phyloP scores from a whole-genome alignment of 1,284 basidiomycete species.

The Cystobasidium slooffiae region DNA sequence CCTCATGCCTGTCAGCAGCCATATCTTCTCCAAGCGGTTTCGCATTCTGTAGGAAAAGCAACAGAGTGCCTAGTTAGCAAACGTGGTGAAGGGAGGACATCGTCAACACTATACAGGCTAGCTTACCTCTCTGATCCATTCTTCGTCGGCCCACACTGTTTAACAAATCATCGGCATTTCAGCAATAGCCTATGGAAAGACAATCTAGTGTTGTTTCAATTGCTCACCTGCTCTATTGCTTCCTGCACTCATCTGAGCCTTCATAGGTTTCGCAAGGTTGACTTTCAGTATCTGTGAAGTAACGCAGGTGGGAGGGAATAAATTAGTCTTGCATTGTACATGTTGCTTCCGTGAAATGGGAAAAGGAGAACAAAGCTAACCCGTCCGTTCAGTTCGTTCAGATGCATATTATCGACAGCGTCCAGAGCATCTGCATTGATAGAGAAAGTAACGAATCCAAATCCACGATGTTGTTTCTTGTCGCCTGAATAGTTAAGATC shows the following conservation, averaged over 20 bases:
- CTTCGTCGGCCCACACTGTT: constrained; percentile 52
- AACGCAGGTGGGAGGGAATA: neutral
- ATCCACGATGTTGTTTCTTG: constrained; percentile 50
- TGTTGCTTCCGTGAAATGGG: neutral
- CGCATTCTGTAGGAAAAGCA: neutral
- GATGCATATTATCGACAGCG: constrained; percentile 56
- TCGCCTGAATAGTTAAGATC: constrained; percentile 19
- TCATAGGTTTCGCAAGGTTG: constrained; percentile 52
- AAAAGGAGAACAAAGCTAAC: neutral
- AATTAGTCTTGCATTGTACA: neutral
- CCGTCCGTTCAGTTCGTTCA: constrained; percentile 50
- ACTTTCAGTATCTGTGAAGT: constrained; percentile 47
- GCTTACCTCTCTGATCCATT: constrained; percentile 49
- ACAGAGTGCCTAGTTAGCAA: neutral
- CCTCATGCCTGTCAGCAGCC: constrained; percentile 38
- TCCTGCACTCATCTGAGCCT: constrained; percentile 39
- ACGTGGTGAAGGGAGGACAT: neutral
- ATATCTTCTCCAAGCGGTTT: constrained; percentile 32
- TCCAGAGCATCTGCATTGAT: constrained; percentile 49
- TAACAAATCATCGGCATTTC: neutral
- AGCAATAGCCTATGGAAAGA: neutral
- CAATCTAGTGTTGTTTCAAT: neutral
- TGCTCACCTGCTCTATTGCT: constrained; percentile 50
- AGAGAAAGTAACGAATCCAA: constrained; percentile 53
- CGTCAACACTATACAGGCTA: constrained; percentile 1